Evolutionary conservation across 495 filamentous ascomycete species (phyloP).

Genomic region (Podospora pseudoanserina): DNA sequence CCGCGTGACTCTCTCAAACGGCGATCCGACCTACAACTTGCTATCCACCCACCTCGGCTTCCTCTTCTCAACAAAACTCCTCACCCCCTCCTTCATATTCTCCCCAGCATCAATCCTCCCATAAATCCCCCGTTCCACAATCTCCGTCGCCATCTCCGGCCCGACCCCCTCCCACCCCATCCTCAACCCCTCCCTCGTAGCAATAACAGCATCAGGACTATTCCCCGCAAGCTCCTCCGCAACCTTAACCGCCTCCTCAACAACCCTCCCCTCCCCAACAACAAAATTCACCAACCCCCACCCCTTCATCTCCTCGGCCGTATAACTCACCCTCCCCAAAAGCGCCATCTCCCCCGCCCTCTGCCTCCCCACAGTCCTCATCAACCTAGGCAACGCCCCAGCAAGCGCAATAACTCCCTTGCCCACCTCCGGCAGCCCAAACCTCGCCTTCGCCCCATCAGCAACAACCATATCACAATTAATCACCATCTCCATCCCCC

Average conservation of each 20-base stretch:
- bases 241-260: slow-evolving; percentile 51
- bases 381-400: slow-evolving; percentile 69
- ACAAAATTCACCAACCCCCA: slow-evolving; percentile 79
- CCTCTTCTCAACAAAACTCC: slow-evolving; percentile 77
- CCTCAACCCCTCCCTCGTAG: slow-evolving; percentile 62
- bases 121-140: slow-evolving; percentile 57
- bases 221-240: slow-evolving; percentile 55
- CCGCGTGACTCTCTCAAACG: no score
- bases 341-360: slow-evolving; percentile 74
- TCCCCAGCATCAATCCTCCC: slow-evolving; percentile 57
- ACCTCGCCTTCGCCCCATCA: slow-evolving; percentile 47
- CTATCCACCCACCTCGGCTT: slow-evolving; percentile 66
- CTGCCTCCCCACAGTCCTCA: slow-evolving; percentile 63
- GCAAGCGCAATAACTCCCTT: slow-evolving; percentile 70
- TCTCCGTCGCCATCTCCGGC: slow-evolving; percentile 59
- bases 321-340: slow-evolving; percentile 56
- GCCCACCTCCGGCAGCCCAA: slow-evolving; percentile 69
- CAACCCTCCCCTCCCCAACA: slow-evolving; percentile 46
- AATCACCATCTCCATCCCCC: slow-evolving; percentile 71
- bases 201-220: slow-evolving; percentile 72
- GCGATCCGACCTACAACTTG: slow-evolving; percentile 47
- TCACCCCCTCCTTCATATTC: slow-evolving; percentile 75
- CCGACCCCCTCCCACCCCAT: slow-evolving; percentile 60
- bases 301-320: slow-evolving; percentile 57
- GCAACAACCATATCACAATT: slow-evolving; percentile 76